Conservation (phyloP, 2,329 filamentous ascomycete species). For the Sporothrix euskadiensis region DNA sequence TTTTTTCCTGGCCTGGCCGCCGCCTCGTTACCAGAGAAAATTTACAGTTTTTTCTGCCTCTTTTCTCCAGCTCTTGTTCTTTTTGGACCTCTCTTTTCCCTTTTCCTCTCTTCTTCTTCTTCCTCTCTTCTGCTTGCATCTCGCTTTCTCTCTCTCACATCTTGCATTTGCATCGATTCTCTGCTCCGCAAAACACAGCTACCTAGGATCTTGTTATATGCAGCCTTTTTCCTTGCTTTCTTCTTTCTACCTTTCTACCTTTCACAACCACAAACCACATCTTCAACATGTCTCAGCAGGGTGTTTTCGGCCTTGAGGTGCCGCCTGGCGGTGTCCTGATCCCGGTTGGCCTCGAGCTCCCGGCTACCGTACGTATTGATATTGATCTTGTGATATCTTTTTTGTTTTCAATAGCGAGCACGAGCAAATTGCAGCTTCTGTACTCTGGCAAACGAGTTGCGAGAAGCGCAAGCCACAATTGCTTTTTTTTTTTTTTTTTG, state of each 20-base stretch:
- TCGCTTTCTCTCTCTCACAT: constrained; percentile 35
- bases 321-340: constrained; percentile 81
- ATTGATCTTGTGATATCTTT: no score
- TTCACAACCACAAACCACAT: not conserved
- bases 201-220: constrained; percentile 24
- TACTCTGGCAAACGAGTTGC: no score
- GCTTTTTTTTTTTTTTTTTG: not conserved
- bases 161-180: not conserved
- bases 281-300: constrained; percentile 32
- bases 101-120: constrained; percentile 36
- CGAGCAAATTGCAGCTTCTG: not conserved
- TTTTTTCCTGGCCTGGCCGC: constrained; percentile 29
- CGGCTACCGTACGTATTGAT: constrained; percentile 70
- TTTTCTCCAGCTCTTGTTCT: constrained; percentile 2
- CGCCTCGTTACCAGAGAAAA: constrained; percentile 25
- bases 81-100: constrained; percentile 23
- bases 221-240: constrained; percentile 14
- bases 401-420: not conserved
- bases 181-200: not conserved
- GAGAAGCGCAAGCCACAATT: not conserved
- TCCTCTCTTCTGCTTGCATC: constrained; percentile 26
- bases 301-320: constrained; percentile 85
- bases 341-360: constrained; percentile 74
- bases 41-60: constrained; percentile 29
- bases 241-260: not conserved